Evolutionary conservation across 768 basidiomycete species (phyloP).

Genomic region (Leccinum fibrillosum): DNA sequence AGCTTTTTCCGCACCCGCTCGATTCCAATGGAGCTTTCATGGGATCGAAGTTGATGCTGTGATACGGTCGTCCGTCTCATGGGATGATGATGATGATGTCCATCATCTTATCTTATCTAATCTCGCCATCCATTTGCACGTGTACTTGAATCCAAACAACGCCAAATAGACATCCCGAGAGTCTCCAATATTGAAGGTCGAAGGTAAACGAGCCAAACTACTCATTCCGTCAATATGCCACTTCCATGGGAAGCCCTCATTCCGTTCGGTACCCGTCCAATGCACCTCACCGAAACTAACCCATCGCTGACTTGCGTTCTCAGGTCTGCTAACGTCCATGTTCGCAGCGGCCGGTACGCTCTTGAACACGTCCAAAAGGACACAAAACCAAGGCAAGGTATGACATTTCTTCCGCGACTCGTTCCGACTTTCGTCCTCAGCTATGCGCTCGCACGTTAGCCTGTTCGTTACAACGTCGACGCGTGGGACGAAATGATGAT

Average conservation of each 20-base stretch:
- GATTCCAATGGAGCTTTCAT: background rate
- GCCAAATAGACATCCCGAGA: constrained; percentile 16
- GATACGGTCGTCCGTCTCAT: too few species aligned
- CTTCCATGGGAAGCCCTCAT: constrained; percentile 97
- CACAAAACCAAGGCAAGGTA: constrained; percentile 92
- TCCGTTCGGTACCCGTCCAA: constrained; percentile 70
- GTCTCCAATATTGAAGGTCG: too few species aligned
- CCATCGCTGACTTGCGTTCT: constrained; percentile 2
- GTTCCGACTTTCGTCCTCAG: background rate
- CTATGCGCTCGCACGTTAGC: constrained; percentile 40
- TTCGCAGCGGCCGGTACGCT: constrained; percentile 91
- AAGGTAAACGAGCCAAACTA: background rate
- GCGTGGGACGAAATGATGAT: constrained; percentile 97
- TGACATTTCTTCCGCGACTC: background rate
- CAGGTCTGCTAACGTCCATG: constrained; percentile 82
- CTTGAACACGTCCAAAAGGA: constrained; percentile 69
- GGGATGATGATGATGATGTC: too few species aligned
- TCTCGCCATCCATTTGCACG: background rate
- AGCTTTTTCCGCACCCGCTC: background rate
- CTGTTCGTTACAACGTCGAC: constrained; percentile 81
- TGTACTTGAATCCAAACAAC: constrained; percentile 12
- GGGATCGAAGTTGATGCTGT: background rate
- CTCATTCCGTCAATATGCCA: constrained; percentile 60
- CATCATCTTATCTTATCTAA: background rate
- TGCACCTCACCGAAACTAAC: too few species aligned